These are phyloP conservation scores for Saccharomycopsis synnaedendra DNA, from an alignment of 805 yeast genomes.

Conservation along the genomic window DNA sequence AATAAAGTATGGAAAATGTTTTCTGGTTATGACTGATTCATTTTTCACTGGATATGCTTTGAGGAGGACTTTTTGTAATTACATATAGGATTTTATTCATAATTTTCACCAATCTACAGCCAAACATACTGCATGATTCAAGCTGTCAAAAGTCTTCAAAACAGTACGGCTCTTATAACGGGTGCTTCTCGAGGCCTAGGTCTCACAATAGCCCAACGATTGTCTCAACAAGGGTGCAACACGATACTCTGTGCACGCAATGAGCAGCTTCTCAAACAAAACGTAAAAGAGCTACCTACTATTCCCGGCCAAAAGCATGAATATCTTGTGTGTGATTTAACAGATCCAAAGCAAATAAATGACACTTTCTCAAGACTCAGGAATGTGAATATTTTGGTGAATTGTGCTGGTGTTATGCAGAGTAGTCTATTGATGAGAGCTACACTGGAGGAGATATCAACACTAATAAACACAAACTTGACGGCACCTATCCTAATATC, in stretches of 20 bases:
- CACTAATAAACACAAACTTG: slow-evolving; percentile 46
- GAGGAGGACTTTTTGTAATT: too few relatives aligned
- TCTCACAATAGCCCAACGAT: slow-evolving; percentile 35
- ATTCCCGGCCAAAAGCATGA: slow-evolving; percentile 22
- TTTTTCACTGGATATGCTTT: too few relatives aligned
- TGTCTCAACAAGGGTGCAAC: slow-evolving; percentile 41
- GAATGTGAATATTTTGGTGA: slow-evolving; percentile 21
- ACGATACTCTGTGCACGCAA: slow-evolving; percentile 43
- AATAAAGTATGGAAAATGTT: too few relatives aligned
- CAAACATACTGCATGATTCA: too few relatives aligned
- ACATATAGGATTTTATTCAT: too few relatives aligned
- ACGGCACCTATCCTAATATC: slow-evolving; percentile 50
- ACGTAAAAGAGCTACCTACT: slow-evolving; percentile 13
- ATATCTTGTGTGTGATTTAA: slow-evolving; percentile 26
- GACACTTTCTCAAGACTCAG: background rate
- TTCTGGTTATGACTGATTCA: too few relatives aligned
- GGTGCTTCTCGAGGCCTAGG: slow-evolving; percentile 72
- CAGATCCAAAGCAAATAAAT: slow-evolving; percentile 17
- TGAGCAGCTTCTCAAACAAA: slow-evolving; percentile 24
- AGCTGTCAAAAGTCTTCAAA: too few relatives aligned
- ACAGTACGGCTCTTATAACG: slow-evolving; percentile 40
- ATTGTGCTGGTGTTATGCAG: slow-evolving; percentile 53
- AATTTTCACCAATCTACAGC: too few relatives aligned
- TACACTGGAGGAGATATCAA: slow-evolving; percentile 20
- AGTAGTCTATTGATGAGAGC: slow-evolving; percentile 37